Evolutionary conservation across 495 filamentous ascomycete species (phyloP).

Genomic region (Lasiosphaeria ovina): DNA sequence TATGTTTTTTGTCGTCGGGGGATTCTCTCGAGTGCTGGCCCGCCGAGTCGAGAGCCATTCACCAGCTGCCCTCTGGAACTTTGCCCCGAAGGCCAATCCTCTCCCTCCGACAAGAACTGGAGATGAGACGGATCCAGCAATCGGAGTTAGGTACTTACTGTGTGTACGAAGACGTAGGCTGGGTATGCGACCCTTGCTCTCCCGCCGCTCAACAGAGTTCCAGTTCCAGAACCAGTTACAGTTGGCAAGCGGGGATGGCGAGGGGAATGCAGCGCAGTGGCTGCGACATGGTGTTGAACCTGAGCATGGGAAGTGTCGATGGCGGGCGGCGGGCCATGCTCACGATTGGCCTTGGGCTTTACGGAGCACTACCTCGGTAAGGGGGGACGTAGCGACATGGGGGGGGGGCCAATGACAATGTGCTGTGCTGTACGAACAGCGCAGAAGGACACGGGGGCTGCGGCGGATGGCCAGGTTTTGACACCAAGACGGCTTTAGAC

Average conservation of each 20-base stretch:
- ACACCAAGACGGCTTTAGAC: background rate
- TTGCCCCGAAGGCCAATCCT: background rate
- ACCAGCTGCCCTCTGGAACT: background rate
- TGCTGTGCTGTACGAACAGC: background rate
- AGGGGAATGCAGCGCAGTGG: background rate
- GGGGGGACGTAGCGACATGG: background rate
- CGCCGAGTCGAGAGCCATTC: background rate
- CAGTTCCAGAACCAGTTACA: background rate
- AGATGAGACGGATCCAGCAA: background rate
- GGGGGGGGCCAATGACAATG: background rate
- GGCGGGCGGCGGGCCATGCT: background rate
- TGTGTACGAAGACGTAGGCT: background rate
- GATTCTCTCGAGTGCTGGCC: background rate
- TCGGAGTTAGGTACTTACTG: background rate
- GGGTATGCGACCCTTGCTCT: background rate
- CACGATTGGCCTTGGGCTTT: background rate
- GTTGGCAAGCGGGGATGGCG: background rate
- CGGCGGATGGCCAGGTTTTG: background rate
- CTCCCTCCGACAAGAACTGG: background rate
- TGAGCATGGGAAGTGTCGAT: background rate
- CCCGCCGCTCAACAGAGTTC: background rate
- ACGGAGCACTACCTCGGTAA: background rate
- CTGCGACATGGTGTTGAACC: background rate
- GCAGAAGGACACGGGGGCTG: background rate
- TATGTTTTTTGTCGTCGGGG: conserved; percentile 2